phyloP scores from a whole-genome alignment of 2,329 filamentous ascomycete genomes.

The Mycosphaerella sp. region DNA sequence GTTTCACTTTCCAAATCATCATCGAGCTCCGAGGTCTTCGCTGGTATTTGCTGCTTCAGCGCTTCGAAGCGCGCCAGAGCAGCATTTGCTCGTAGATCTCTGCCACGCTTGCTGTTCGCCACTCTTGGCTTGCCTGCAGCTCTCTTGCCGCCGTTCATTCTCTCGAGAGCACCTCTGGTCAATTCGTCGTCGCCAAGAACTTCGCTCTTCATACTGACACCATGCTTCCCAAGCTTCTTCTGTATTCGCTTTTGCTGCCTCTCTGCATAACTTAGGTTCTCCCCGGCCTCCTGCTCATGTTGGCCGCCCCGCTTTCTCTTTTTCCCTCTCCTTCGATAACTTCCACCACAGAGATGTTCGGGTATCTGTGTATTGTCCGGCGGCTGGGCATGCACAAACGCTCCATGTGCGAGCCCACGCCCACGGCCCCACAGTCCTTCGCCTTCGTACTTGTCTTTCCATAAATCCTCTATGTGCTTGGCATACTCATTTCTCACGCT shows the following conservation, averaged over 20 bases:
- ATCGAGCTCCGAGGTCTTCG: conserved; percentile 32
- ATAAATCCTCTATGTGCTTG: conserved; percentile 62
- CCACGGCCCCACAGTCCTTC: conserved; percentile 81
- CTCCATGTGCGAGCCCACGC: conserved; percentile 54
- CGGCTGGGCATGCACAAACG: conserved; percentile 57
- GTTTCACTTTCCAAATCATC: conserved; percentile 47
- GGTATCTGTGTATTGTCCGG: conserved; percentile 42
- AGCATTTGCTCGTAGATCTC: conserved; percentile 70
- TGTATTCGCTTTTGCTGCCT: conserved; percentile 64
- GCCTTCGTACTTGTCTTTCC: conserved; percentile 65
- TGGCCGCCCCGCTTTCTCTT: conserved; percentile 46
- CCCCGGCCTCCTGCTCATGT: conserved; percentile 37
- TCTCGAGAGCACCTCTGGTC: conserved; percentile 60
- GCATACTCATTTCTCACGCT: conserved; percentile 68
- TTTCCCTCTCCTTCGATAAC: conserved; percentile 55
- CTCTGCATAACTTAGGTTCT: conserved; percentile 60
- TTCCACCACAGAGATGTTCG: conserved; percentile 73
- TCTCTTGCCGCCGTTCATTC: conserved; percentile 47
- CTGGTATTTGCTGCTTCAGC: conserved; percentile 32
- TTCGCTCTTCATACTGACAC: conserved; percentile 51
- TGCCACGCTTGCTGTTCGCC: conserved; percentile 65
- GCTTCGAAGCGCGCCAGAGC: conserved; percentile 66
- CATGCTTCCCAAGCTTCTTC: conserved; percentile 79
- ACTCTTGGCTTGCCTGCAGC: conserved; percentile 63
- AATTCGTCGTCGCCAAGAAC: conserved; percentile 64